These are phyloP conservation scores for Aurantiochytrium sp. DNA, from an alignment of 108 stramenopile species.

Conservation along the genomic window DNA sequence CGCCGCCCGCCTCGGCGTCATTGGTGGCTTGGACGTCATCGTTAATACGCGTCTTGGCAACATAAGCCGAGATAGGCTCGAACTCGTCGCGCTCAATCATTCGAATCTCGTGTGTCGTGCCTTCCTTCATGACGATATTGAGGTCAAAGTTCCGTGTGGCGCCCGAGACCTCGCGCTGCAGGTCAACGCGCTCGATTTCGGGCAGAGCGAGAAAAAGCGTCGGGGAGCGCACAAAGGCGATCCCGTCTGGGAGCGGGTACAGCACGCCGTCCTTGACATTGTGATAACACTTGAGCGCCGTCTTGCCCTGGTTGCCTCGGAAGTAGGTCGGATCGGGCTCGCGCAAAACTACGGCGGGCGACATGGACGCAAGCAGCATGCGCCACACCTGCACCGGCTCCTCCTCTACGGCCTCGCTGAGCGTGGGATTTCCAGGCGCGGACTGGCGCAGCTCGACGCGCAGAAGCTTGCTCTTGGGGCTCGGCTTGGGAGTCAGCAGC, in stretches of 20 bases:
- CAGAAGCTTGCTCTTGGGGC: neutral
- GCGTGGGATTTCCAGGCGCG: neutral
- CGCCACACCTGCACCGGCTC: neutral
- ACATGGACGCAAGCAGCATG: neutral
- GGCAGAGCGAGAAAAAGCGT: neutral
- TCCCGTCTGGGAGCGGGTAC: neutral
- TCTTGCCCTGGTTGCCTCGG: neutral
- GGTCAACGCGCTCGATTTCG: neutral
- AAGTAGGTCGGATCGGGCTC: neutral
- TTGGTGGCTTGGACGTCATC: neutral
- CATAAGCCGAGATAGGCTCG: neutral
- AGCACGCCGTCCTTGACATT: conserved; percentile 1
- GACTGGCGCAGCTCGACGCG: neutral
- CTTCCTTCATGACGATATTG: conserved; percentile 32
- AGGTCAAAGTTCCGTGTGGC: neutral
- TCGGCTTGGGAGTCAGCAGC: neutral
- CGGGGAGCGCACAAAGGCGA: neutral
- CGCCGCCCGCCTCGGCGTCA: neutral
- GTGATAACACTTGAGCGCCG: neutral
- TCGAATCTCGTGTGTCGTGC: neutral
- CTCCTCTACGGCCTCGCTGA: neutral
- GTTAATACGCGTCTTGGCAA: neutral
- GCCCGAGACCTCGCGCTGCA: neutral
- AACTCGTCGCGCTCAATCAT: neutral
- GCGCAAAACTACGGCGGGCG: neutral